Base-by-base conservation (phyloP, 2,329 filamentous ascomycete species). In the Botryotinia globosa region DNA sequence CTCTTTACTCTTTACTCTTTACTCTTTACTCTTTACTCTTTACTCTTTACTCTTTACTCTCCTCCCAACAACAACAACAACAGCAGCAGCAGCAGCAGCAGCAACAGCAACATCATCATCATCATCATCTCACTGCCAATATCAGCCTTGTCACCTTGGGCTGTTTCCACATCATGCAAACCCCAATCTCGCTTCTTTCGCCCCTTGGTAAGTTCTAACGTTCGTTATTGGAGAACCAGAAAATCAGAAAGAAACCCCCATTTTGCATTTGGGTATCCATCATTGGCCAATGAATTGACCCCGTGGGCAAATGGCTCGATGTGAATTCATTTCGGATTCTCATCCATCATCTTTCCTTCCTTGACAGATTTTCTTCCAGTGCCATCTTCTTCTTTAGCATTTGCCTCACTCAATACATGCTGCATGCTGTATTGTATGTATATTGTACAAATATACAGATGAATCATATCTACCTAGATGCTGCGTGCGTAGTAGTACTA, bases 201-300 rank as follows among this genome's bases (percentile, higher is more conserved):
- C 78, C 78, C 69, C 77, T 79, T 77, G 78, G 78, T 79, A 65
- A 77, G 78, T 77, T 69, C 22, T 16, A 71, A 56, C 69, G 44
- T 66, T 56, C 72, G 64, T 73, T 65, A 63, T n/a, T 65, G 34
- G 34, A 71, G 51, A 70, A 37, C 22, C 45, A 37, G 34, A 42
- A 58, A 44, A 62, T 6, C 32, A 29, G n/a, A 56, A 56, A 56
- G 51, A 56, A 29, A 18, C 3, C 18, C 18, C 22, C 29, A 48
- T 34, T 44, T 4, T 65, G 29, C 29, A 9, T 20, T 73, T 25
- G 51, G 29, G 25, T 54, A 29, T 54, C 66, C 64, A 58, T 65
- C 62, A 37, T 65, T 71, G 59, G 48, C 75, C 74, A 76, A 75
- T 76, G 45, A 56, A 73, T 74, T 69, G 9, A 44, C 44, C 74